Evolutionary conservation across 179 eudicot genomes (phyloP), one percentile per base, ranked within the genome.

Genomic region (Heliamphora pulchella): DNA sequence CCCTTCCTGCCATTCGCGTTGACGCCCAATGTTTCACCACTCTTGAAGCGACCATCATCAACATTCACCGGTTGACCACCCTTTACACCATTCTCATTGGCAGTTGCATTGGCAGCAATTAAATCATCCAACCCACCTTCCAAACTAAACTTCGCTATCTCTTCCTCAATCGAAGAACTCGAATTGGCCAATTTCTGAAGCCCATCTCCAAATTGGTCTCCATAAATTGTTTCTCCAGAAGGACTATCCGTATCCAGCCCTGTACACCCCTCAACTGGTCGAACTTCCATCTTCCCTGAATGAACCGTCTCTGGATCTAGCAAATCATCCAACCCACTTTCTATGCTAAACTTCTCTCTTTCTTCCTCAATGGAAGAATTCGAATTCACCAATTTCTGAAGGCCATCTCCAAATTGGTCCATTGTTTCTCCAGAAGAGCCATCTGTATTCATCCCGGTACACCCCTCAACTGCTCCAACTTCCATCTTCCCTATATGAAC

Each of bases 131-230:
- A 54, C 43, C 51, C 81, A 54, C 87, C 88, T 13, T 69, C 84
- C 81, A 94, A 83, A 84, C 85, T 87, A 74, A 91, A 89, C 78
- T 91, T 91, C 81, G 86, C 91, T 53, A 90, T 75, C 31, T 83
- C 89, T 82, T 94, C 87, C 82, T 88, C 91, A 79, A 90, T 83
- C 63, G 83, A 88, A 79, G 83, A 70, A 77, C 88, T 79, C 81
- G 85, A 83, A 82, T 73, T 80, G 79, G 72, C 89, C 50, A 80
- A 51, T 69, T 51, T 81, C 72, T 54, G 79, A 61, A 68, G 57
- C 67, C 66, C 83, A 68, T 76, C 80, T 75, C 71, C 75, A 47
- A 11, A 58, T 31, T 31, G 31, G 31, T 31, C 31, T 31, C 31
- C 31, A 31, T 31, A 31, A 31, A 31, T 31, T 31, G 31, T 31